A percentile compares a stretch with the other conserved stretches of the same genome.
These are phyloP conservation scores for Passalora sequoiae DNA, from an alignment of 2,329 filamentous ascomycete genomes.

Conservation along the genomic window DNA sequence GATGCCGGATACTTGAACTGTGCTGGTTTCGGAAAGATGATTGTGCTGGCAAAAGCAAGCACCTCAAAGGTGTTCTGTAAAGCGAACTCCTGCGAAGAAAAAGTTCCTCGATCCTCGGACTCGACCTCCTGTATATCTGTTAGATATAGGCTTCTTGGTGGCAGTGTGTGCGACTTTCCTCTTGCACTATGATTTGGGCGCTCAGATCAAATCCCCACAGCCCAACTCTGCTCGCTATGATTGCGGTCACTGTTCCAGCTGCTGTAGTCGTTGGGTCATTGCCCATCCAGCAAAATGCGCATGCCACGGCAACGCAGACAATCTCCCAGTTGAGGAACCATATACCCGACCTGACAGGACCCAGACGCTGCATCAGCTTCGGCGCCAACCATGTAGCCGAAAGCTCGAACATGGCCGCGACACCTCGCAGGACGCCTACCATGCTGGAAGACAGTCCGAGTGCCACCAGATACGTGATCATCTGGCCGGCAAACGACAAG, in stretches of 20 bases:
- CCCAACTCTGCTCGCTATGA: slow-evolving; percentile 40
- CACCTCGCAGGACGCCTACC: slow-evolving; percentile 51
- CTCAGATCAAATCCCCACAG: slow-evolving; percentile 47
- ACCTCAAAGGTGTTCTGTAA: slow-evolving; percentile 64
- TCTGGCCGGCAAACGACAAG: slow-evolving; percentile 55
- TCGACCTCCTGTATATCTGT: slow-evolving; percentile 32
- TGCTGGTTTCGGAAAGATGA: slow-evolving; percentile 57
- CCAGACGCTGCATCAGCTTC: slow-evolving; percentile 47
- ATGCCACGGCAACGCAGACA: slow-evolving; percentile 45
- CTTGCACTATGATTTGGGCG: slow-evolving; percentile 45
- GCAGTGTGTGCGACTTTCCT: slow-evolving; percentile 24
- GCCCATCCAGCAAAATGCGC: slow-evolving; percentile 32
- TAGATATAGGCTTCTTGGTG: background rate
- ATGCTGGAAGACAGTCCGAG: slow-evolving; percentile 49
- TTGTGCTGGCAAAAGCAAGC: slow-evolving; percentile 60
- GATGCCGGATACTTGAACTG: slow-evolving; percentile 59
- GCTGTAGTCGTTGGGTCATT: slow-evolving; percentile 14
- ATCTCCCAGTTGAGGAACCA: slow-evolving; percentile 69
- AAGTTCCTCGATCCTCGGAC: slow-evolving; percentile 52
- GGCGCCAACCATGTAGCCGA: slow-evolving; percentile 58
- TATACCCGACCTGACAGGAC: slow-evolving; percentile 58
- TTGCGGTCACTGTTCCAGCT: slow-evolving; percentile 35
- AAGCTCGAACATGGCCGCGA: slow-evolving; percentile 54
- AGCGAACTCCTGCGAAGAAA: slow-evolving; percentile 63
- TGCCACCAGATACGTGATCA: slow-evolving; percentile 59